Evolutionary conservation across 768 basidiomycete genomes (phyloP).

Genomic region (Nidularia pulvinata): DNA sequence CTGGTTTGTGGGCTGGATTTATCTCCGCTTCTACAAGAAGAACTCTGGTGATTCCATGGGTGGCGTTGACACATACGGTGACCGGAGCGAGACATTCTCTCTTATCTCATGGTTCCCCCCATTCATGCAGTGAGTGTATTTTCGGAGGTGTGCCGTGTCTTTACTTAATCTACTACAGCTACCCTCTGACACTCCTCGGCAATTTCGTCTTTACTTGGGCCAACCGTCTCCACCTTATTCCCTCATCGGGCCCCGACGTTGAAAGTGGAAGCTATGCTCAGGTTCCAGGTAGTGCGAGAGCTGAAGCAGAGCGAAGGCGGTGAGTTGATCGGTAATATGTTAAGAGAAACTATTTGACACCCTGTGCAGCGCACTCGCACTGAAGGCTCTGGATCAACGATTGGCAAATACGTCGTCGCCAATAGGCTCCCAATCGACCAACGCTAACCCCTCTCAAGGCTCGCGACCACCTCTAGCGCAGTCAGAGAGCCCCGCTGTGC

Average conservation of each 20-base stretch:
- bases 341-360: constrained; percentile 3
- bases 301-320: constrained; percentile 97
- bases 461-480: constrained; percentile 12
- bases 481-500: constrained; percentile 1
- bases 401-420: constrained; percentile 67
- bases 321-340: constrained; percentile 26
- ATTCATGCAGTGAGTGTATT: constrained; percentile 75
- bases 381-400: constrained; percentile 96
- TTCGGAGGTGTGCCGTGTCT: not conserved
- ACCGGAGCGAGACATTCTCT: constrained; percentile 95
- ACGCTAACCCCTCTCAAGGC: constrained; percentile 20
- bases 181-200: constrained; percentile 66
- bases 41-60: constrained; percentile 63
- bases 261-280: constrained; percentile 74
- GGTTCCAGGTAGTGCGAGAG: constrained; percentile 86
- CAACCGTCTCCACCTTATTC: constrained; percentile 74
- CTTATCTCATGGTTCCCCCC: constrained; percentile 98
- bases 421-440: constrained; percentile 28
- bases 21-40: constrained; percentile 96
- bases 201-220: constrained; percentile 70
- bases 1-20: constrained; percentile 97
- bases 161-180: constrained; percentile 38
- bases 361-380: constrained; percentile 78
- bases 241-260: constrained; percentile 57
- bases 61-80: constrained; percentile 79